Percentiles rank a stretch among this genome's conserved stretches.
These are phyloP conservation scores for Phytophthora macrochlamydospora DNA, from an alignment of 352 stramenopile genomes.

Conservation along the genomic window DNA sequence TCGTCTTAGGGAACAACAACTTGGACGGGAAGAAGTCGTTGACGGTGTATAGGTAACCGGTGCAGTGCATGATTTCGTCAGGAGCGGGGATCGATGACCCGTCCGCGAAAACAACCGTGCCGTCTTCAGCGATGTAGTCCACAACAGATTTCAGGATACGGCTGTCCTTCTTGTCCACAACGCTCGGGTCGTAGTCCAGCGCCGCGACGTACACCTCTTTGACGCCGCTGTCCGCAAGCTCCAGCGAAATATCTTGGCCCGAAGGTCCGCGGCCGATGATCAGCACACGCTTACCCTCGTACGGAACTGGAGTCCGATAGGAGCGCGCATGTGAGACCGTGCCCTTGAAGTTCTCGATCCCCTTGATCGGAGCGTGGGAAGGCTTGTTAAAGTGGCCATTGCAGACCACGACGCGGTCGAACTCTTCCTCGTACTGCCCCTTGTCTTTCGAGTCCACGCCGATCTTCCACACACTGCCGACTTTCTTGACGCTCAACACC, in stretches of 20 bases:
- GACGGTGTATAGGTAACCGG: slow-evolving; percentile 67
- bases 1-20: slow-evolving; percentile 44
- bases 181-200: slow-evolving; percentile 35
- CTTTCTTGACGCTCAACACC: slow-evolving; percentile 51
- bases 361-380: slow-evolving; percentile 46
- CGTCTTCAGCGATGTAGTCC: slow-evolving; percentile 41
- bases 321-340: slow-evolving; percentile 45
- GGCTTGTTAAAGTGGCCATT: slow-evolving; percentile 75
- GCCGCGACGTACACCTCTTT: slow-evolving; percentile 59
- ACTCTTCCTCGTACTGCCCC: slow-evolving; percentile 48
- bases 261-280: slow-evolving; percentile 71
- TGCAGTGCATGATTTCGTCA: slow-evolving; percentile 78
- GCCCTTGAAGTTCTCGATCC: slow-evolving; percentile 52
- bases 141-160: slow-evolving; percentile 58
- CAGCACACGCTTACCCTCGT: slow-evolving; percentile 54
- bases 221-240: slow-evolving; percentile 42
- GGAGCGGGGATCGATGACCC: slow-evolving; percentile 40
- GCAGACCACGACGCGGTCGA: slow-evolving; percentile 73
- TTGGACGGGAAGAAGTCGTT: slow-evolving; percentile 46
- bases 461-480: slow-evolving; percentile 33
- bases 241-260: slow-evolving; percentile 71
- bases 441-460: slow-evolving; percentile 36
- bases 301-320: slow-evolving; percentile 47
- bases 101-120: slow-evolving; percentile 56
- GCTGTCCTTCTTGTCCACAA: slow-evolving; percentile 28